Evolutionary conservation across 768 basidiomycete species (phyloP).

Genomic region (Boletus rufocinnamomeus): DNA sequence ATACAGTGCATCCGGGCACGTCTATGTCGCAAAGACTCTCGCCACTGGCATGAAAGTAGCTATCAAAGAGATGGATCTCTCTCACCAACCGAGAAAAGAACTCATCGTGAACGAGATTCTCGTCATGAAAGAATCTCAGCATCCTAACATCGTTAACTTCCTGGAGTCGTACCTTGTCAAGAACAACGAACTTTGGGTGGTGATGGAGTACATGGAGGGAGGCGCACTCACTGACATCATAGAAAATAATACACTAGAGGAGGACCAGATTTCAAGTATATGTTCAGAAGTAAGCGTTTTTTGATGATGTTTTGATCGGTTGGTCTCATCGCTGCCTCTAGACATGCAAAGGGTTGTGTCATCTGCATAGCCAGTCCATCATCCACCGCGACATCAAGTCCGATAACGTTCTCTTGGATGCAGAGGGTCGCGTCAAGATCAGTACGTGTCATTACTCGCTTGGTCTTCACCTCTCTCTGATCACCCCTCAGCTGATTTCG

Average conservation of each 20-base stretch:
- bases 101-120: constrained; percentile 97
- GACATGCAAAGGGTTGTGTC: constrained; percentile 95
- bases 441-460: constrained; percentile 55
- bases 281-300: constrained; percentile 73
- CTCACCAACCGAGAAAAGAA: constrained; percentile 95
- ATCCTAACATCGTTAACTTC: constrained; percentile 97
- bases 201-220: constrained; percentile 99
- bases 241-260: constrained; percentile 92
- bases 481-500: constrained; percentile 81
- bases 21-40: constrained; percentile 94
- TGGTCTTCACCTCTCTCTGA: constrained; percentile 3
- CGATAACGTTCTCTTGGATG: constrained; percentile 92
- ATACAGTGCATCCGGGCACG: constrained; percentile 90
- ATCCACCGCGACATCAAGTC: constrained; percentile 98
- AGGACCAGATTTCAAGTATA: constrained; percentile 94
- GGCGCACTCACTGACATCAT: constrained; percentile 97
- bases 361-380: constrained; percentile 91
- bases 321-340: constrained; percentile 32
- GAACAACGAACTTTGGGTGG: constrained; percentile 91
- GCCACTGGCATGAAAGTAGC: constrained; percentile 86
- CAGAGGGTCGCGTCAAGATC: constrained; percentile 93
- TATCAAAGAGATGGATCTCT: constrained; percentile 98
- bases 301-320: not conserved
- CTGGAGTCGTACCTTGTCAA: constrained; percentile 88
- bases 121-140: constrained; percentile 98